These are phyloP conservation scores for Rutstroemia sydowiana DNA, from an alignment of 2,329 filamentous ascomycete species.

Conservation along the genomic window DNA sequence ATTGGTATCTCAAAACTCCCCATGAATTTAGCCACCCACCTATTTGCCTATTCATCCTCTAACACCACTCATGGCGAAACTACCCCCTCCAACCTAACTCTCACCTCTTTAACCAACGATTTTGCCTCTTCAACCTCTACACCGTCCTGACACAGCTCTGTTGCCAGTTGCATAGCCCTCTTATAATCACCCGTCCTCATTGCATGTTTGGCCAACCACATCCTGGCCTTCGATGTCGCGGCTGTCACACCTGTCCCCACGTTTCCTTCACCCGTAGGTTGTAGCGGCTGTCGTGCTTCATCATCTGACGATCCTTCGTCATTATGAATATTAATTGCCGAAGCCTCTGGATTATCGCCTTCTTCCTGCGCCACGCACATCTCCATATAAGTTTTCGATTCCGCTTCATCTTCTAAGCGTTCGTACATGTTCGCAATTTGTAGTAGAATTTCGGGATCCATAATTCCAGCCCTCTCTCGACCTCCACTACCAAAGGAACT, in stretches of 20 bases:
- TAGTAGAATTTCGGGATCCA: conserved; percentile 85
- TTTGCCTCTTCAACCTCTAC: conserved; percentile 97
- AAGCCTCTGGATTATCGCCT: conserved; percentile 43
- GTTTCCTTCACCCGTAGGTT: conserved; percentile 30
- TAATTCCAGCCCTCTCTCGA: conserved; percentile 43
- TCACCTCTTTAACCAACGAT: conserved; percentile 78
- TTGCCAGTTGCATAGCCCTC: conserved; percentile 72
- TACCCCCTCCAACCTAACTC: conserved; percentile 54
- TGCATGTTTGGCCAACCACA: conserved; percentile 86
- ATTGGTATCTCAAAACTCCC: background rate
- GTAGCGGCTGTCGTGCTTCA: conserved; percentile 18
- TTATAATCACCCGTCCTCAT: conserved; percentile 69
- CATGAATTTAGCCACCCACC: background rate
- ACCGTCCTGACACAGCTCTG: conserved; percentile 90
- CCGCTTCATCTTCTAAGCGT: conserved; percentile 64
- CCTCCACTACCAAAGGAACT: conserved; percentile 35
- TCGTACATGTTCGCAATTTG: conserved; percentile 91
- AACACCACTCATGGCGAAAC: background rate
- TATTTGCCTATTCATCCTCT: background rate
- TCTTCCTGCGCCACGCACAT: conserved; percentile 89
- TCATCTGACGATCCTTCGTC: conserved; percentile 46
- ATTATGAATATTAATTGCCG: conserved; percentile 44
- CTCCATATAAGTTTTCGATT: conserved; percentile 92
- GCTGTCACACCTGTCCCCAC: conserved; percentile 76
- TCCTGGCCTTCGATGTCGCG: conserved; percentile 82